Evolutionary conservation across 177 flowering plant genomes (phyloP).

Genomic region (Vitis hybrid): DNA sequence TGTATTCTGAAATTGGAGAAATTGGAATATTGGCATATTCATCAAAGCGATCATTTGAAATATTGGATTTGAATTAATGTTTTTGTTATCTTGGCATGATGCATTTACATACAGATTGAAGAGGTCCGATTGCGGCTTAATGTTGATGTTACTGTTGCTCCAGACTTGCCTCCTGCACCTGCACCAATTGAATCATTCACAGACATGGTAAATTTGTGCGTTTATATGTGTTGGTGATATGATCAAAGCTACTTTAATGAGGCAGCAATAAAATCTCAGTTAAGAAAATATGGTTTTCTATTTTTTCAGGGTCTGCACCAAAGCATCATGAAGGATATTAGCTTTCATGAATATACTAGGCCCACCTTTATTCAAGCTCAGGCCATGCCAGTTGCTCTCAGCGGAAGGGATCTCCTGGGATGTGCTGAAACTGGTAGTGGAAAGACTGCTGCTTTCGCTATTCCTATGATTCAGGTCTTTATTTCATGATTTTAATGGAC

Average conservation of each 20-base stretch:
- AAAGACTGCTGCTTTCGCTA: conserved; percentile 63
- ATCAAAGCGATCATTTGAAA: background rate
- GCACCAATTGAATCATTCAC: conserved; percentile 58
- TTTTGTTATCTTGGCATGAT: background rate
- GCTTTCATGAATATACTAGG: conserved; percentile 50
- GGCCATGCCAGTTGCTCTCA: conserved; percentile 65
- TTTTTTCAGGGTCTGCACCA: conserved; percentile 45
- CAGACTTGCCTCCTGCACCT: conserved; percentile 47
- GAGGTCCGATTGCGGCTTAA: conserved; percentile 58
- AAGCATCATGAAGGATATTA: conserved; percentile 59
- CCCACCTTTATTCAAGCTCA: conserved; percentile 72
- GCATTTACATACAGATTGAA: conserved; percentile 36
- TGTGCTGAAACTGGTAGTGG: conserved; percentile 77
- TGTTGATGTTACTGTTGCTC: conserved; percentile 50
- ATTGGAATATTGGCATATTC: background rate
- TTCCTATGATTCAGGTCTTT: conserved; percentile 68
- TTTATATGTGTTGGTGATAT: background rate
- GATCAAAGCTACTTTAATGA: background rate
- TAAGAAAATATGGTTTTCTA: background rate
- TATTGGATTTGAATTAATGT: background rate
- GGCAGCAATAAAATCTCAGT: background rate
- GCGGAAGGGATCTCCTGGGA: conserved; percentile 63
- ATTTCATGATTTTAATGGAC: background rate
- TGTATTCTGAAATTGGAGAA: background rate
- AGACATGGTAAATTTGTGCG: conserved; percentile 43